Conservation (phyloP, 192 early-diverging fungal genomes). For the Coemansia javaensis region DNA sequence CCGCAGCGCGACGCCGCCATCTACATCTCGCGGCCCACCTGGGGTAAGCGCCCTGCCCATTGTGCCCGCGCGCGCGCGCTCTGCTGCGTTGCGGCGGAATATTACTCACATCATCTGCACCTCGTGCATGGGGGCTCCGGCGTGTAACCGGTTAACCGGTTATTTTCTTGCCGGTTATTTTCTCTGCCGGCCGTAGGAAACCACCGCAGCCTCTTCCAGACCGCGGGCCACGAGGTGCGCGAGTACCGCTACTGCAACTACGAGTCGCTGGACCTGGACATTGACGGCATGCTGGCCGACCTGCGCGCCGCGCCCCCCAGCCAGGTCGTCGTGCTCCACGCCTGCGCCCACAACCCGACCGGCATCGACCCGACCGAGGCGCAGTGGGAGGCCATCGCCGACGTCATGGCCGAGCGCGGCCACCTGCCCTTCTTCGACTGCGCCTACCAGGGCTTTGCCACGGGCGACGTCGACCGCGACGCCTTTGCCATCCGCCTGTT, state of each 20-base stretch:
- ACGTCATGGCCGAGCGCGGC: conserved; percentile 68
- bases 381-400: conserved; percentile 91
- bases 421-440: conserved; percentile 98
- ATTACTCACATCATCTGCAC: no score
- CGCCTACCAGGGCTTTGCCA: conserved; percentile 98
- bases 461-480: conserved; percentile 85
- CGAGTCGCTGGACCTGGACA: conserved; percentile 67
- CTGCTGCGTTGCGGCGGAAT: no score
- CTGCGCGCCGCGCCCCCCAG: conserved; percentile 67
- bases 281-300: conserved; percentile 67
- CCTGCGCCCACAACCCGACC: conserved; percentile 98
- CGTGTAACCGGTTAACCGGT: no score
- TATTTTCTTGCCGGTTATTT: no score
- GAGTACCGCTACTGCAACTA: conserved; percentile 93
- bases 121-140: no score
- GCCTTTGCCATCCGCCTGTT: conserved; percentile 92
- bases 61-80: no score
- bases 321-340: conserved; percentile 88
- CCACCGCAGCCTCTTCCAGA: conserved; percentile 83
- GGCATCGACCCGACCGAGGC: conserved; percentile 94
- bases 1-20: conserved; percentile 59
- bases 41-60: no score
- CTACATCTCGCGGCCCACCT: conserved; percentile 93
- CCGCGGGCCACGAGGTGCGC: conserved; percentile 75
- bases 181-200: no score